Percentiles rank a stretch among this genome's conserved stretches.
phyloP scores from a whole-genome alignment of 305 asterid genomes.

The Fraxinus angustifolia region DNA sequence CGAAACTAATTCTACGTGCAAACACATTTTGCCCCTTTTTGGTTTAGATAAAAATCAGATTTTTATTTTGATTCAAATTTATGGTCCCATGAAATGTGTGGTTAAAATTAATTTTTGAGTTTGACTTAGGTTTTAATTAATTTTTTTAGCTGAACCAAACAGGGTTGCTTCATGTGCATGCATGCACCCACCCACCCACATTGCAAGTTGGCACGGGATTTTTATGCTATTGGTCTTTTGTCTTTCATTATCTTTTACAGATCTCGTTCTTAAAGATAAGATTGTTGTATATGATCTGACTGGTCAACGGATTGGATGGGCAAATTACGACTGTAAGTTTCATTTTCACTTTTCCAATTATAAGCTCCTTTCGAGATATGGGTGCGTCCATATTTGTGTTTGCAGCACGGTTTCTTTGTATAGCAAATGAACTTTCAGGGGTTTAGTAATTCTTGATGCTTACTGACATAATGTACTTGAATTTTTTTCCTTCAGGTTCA shows the following conservation, averaged over 20 bases:
- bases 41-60: neutral
- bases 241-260: slow-evolving; percentile 24
- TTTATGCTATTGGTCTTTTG: neutral
- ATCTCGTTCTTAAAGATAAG: slow-evolving; percentile 70
- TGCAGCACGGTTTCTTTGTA: neutral
- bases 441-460: neutral
- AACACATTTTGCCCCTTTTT: neutral
- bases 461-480: neutral
- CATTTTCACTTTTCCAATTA: neutral
- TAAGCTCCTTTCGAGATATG: neutral
- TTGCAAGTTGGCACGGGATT: neutral
- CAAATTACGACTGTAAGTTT: slow-evolving; percentile 57
- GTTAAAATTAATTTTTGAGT: too few relatives aligned
- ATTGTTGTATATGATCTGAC: slow-evolving; percentile 75
- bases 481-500: slow-evolving; percentile 31
- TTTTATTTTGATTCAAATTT: neutral
- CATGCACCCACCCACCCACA: neutral
- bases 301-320: slow-evolving; percentile 78
- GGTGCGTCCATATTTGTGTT: neutral
- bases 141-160: neutral
- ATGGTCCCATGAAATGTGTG: neutral
- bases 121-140: too few relatives aligned
- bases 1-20: neutral
- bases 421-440: neutral
- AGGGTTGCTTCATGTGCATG: neutral